Evolutionary conservation across 805 yeast species (phyloP).

Genomic region (Yamadazyma scolyti): DNA sequence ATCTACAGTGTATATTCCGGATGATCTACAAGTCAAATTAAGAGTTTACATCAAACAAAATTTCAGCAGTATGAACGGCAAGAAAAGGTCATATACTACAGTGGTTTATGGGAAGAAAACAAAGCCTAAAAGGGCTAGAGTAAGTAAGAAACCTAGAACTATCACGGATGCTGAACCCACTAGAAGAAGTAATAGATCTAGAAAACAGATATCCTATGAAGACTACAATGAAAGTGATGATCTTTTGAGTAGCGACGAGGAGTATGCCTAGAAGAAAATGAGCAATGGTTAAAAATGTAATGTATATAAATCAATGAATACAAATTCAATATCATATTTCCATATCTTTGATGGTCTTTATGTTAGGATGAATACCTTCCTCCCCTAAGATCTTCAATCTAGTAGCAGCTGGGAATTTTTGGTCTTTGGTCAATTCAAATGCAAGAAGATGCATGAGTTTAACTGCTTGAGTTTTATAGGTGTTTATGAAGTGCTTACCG

Average conservation of each 20-base stretch:
- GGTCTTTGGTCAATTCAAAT: slow-evolving; percentile 21
- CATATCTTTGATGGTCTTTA: slow-evolving; percentile 46
- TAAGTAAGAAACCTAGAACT: not conserved
- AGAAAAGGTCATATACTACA: slow-evolving; percentile 4
- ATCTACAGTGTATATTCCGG: slow-evolving; percentile 54
- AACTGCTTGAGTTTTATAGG: slow-evolving; percentile 65
- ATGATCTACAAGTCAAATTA: slow-evolving; percentile 38
- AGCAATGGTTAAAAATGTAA: not conserved
- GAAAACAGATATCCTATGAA: slow-evolving; percentile 33
- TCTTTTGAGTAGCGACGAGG: too few species aligned
- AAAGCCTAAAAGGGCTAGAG: slow-evolving; percentile 4
- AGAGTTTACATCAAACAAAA: slow-evolving; percentile 21
- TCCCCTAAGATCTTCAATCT: slow-evolving; percentile 75
- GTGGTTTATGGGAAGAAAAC: not conserved
- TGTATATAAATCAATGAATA: too few species aligned
- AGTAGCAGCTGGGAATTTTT: slow-evolving; percentile 71
- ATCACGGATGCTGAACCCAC: slow-evolving; percentile 20
- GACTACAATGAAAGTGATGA: too few species aligned
- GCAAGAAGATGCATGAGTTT: slow-evolving; percentile 34
- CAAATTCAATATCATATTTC: slow-evolving; percentile 14
- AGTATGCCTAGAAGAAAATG: not conserved
- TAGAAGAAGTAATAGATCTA: slow-evolving; percentile 42
- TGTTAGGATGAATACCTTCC: slow-evolving; percentile 58
- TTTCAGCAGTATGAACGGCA: slow-evolving; percentile 7
- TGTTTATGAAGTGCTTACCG: slow-evolving; percentile 49